Base-by-base conservation (phyloP, 139 green algal genomes). In the Auxenochlorella protothecoides region DNA sequence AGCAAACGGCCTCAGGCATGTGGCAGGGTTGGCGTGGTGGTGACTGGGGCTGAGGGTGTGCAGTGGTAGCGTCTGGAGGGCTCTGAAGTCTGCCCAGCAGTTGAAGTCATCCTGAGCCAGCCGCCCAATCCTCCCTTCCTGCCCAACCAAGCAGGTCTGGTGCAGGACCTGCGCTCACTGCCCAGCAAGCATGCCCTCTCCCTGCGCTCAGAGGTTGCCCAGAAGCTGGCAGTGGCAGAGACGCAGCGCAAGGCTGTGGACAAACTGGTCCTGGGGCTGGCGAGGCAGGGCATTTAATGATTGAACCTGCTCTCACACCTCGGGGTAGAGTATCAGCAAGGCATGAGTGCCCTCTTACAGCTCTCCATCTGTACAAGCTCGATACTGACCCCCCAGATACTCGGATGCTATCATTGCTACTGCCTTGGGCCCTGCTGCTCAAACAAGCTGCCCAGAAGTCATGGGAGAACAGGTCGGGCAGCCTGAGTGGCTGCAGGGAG, bases 141-240 rank as follows among this genome's bases (percentile, higher is more conserved):
- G 15, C 4, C 2, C 54, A 10, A 13, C 15, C 6, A 10, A 11
- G n/a, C 65, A 68, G 69, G 27, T 8, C 69, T 85, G 59, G 53
- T 80, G 12, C 51, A 51, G n/a, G 78, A 80, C 27, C 72, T 85
- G 68, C 69, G 80, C 12, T 60, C 72, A 66, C 72, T 85, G 13
- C 73, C 79, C 57, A 80, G 61, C 60, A 80, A 80, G 65, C 54
- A 74, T 3, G 80, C 77, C 3, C 73, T 85, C 60, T 69, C 76
- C 63, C 61, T 85, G 73, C 73, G 80, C 27, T 70, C 68, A 16
- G 77, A 85, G 59, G 64, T 70, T 5, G 80, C 80, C 13, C 27
- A 71, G 44, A 59, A 60, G 53, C 67, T 61, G 5, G 60, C 72
- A 6, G n/a, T 55, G n/a, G 62, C 69, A 4, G 13, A 9, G 56